Base-by-base conservation (phyloP, 2,329 filamentous ascomycete species). In the Penicillium sp. region DNA sequence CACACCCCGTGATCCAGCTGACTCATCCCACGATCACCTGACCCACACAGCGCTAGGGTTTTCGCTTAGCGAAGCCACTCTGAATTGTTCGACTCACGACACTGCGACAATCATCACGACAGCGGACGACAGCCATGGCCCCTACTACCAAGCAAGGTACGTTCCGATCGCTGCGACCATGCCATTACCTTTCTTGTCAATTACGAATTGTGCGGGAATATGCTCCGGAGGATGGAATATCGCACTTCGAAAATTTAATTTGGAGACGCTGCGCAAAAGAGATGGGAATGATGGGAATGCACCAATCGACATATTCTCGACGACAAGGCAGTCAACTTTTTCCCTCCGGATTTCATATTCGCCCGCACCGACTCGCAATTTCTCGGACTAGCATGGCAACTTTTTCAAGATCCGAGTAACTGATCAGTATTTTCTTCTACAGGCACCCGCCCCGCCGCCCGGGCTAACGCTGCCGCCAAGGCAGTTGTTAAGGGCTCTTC, bases 401-500 rank as follows among this genome's bases (percentile, higher is more conserved):
- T 54, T 54, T 53, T 53, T 28, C 31, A 35, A 39, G 41, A 54
- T 44, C 47, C 49, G 46, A 50, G 39, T 58, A 56, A 63, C 68
- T 71, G 49, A 65, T 57, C 42, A 52, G 31, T 46, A 46, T 44
- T 54, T 52, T 41, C 42, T 53, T 57, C 20, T 54, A 62, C 54
- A 72, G 69, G 66, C 67, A 64, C 65, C 75, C 93, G 93, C 83
- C 71, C 78, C 67, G 76, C 75, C 68, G 75, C 75, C 66, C 86
- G 95, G 84, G 93, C 93, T 78, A 87, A 85, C 70, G 85, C 86
- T 73, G 93, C 93, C 75, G 88, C 93, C 69, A 97, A 98, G 84
- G 88, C 93, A 75, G 88, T 90, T 72, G 86, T 97, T 69, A 89
- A 89, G 80, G 92, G 91, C 77, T 88, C 93, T 88, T 92, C 90